Percentiles rank a stretch among this genome's conserved stretches.
Evolutionary conservation across 2,329 filamentous ascomycete genomes (phyloP).

Genomic region (Aspergillus quadricinctus): DNA sequence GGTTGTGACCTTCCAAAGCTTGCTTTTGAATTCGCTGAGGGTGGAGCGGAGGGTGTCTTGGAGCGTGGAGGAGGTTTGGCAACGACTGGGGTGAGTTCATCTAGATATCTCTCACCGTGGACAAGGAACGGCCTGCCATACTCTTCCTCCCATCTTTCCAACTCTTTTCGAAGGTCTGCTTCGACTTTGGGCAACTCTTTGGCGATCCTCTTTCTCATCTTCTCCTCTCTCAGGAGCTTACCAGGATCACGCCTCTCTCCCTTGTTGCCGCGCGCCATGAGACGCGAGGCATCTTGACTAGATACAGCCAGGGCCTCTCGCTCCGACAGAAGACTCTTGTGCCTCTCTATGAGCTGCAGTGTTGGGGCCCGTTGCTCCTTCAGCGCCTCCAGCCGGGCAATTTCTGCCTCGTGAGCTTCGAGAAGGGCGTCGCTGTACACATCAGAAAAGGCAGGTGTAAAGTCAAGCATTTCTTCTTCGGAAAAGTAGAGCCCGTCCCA

Average conservation of each 20-base stretch:
- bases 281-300: constrained; percentile 87
- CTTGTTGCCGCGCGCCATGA: constrained; percentile 87
- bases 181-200: constrained; percentile 94
- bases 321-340: constrained; percentile 77
- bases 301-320: constrained; percentile 83
- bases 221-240: constrained; percentile 90
- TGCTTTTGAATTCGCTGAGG: constrained; percentile 23
- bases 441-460: constrained; percentile 93
- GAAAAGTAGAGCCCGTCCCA: constrained; percentile 95
- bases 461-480: constrained; percentile 98
- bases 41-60: constrained; percentile 41
- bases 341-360: constrained; percentile 74
- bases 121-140: constrained; percentile 91
- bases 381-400: constrained; percentile 72
- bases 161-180: constrained; percentile 71
- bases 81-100: constrained; percentile 64
- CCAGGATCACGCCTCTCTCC: constrained; percentile 93
- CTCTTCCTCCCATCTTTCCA: constrained; percentile 88
- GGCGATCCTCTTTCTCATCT: constrained; percentile 95
- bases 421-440: constrained; percentile 94
- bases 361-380: constrained; percentile 84
- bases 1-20: constrained; percentile 23
- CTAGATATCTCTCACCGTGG: constrained; percentile 85
- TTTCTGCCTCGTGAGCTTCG: constrained; percentile 90
- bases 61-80: constrained; percentile 61